These are phyloP conservation scores for Aspergillus saccharolyticus DNA, from an alignment of 495 filamentous ascomycete genomes.

Conservation along the genomic window DNA sequence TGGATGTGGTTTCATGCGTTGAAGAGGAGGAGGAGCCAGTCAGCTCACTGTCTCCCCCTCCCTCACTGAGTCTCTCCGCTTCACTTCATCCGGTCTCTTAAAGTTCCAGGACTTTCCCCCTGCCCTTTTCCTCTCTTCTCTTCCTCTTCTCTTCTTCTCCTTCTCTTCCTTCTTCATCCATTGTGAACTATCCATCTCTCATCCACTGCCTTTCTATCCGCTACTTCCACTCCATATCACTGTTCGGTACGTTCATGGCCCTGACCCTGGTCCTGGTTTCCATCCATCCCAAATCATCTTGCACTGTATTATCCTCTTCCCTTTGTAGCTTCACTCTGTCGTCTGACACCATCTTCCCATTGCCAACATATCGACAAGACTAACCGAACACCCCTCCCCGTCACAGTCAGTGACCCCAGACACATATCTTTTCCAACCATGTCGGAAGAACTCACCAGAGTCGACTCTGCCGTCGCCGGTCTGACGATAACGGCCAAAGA, in stretches of 20 bases:
- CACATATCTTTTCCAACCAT: conserved; percentile 38
- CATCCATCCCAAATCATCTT: neutral
- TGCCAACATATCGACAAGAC: neutral
- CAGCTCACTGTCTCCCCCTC: conserved; percentile 33
- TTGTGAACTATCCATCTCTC: conserved; percentile 16
- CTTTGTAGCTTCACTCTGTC: neutral
- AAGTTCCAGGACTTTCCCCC: conserved; percentile 13
- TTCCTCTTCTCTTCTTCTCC: conserved; percentile 17
- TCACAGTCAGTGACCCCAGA: conserved; percentile 4
- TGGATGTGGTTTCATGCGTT: neutral
- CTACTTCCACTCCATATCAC: conserved; percentile 2
- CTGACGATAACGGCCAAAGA: conserved; percentile 61
- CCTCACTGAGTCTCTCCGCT: conserved; percentile 19
- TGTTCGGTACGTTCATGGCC: neutral
- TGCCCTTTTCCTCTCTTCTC: conserved; percentile 15
- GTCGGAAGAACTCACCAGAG: conserved; percentile 70
- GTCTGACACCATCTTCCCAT: neutral
- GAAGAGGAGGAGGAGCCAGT: conserved; percentile 12
- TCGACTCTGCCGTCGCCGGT: conserved; percentile 82
- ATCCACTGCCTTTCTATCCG: conserved; percentile 20
- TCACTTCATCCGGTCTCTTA: conserved; percentile 20
- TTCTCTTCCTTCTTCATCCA: conserved; percentile 18
- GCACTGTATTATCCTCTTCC: neutral
- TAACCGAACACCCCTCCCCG: neutral
- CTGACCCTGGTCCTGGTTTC: neutral